These are phyloP conservation scores for Penicillium italicum DNA, from an alignment of 2,329 filamentous ascomycete species.

Conservation along the genomic window DNA sequence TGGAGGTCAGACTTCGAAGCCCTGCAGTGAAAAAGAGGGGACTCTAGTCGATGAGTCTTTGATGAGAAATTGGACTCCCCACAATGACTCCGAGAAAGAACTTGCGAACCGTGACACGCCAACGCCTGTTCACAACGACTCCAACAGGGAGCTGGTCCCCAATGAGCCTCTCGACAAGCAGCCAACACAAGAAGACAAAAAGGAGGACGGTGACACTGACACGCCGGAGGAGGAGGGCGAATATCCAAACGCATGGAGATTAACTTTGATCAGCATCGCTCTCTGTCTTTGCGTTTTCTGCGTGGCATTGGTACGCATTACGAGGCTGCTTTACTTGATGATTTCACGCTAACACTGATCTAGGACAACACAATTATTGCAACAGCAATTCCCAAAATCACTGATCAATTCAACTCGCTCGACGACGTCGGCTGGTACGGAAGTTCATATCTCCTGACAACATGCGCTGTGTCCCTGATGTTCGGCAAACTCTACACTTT, in stretches of 20 bases:
- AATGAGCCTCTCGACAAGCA: slow-evolving; percentile 12
- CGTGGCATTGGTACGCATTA: slow-evolving; percentile 33
- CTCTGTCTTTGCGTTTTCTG: slow-evolving; percentile 41
- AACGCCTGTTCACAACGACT: not conserved
- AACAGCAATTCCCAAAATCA: slow-evolving; percentile 49
- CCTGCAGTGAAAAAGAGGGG: slow-evolving; percentile 24
- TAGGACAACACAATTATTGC: slow-evolving; percentile 45
- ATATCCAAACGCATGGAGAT: slow-evolving; percentile 33
- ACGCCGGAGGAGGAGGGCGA: slow-evolving; percentile 23
- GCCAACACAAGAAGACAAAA: slow-evolving; percentile 2
- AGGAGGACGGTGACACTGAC: slow-evolving; percentile 3
- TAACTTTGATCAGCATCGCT: slow-evolving; percentile 36
- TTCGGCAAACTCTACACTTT: slow-evolving; percentile 46
- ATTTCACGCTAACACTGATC: not conserved
- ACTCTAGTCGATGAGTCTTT: slow-evolving; percentile 17
- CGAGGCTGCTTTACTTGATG: not conserved
- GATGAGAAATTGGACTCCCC: not conserved
- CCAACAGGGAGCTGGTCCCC: slow-evolving; percentile 17
- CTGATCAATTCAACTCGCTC: slow-evolving; percentile 47
- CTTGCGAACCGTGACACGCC: not conserved
- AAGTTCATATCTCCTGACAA: slow-evolving; percentile 44
- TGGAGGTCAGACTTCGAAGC: slow-evolving; percentile 5
- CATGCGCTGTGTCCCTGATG: slow-evolving; percentile 41
- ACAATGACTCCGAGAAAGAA: slow-evolving; percentile 11
- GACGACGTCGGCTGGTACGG: slow-evolving; percentile 51